Percentiles rank a stretch among this genome's conserved stretches.
These are phyloP conservation scores for Podaxis pistillaris DNA, from an alignment of 768 basidiomycete genomes.

Conservation along the genomic window DNA sequence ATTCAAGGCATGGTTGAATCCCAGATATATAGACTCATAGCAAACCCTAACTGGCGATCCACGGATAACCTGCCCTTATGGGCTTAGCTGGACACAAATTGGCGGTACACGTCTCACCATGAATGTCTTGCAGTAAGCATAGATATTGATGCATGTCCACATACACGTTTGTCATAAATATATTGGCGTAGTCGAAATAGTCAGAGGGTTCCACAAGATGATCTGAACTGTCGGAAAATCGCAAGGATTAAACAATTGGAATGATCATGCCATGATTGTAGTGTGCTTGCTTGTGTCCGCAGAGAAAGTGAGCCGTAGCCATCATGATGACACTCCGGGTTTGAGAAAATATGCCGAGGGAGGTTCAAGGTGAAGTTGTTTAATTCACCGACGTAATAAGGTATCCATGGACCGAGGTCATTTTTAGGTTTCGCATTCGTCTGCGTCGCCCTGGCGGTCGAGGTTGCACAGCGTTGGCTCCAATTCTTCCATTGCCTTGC, in stretches of 20 bases:
- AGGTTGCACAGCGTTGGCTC: constrained; percentile 16
- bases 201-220: too few relatives aligned
- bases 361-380: not conserved
- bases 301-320: not conserved
- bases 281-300: too few relatives aligned
- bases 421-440: not conserved
- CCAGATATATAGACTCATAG: not conserved
- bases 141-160: too few relatives aligned
- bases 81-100: not conserved
- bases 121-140: too few relatives aligned
- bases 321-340: not conserved
- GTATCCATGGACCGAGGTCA: not conserved
- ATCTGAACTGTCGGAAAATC: too few relatives aligned
- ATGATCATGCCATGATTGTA: too few relatives aligned
- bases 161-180: too few relatives aligned
- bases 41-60: not conserved
- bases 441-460: not conserved
- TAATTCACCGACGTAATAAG: not conserved
- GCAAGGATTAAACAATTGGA: too few relatives aligned
- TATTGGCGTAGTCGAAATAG: too few relatives aligned
- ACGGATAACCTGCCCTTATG: not conserved
- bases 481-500: constrained; percentile 21
- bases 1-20: not conserved
- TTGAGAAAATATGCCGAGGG: not conserved
- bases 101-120: not conserved